phyloP scores from a whole-genome alignment of 139 green algal species.

The Coelastrella sp. region DNA sequence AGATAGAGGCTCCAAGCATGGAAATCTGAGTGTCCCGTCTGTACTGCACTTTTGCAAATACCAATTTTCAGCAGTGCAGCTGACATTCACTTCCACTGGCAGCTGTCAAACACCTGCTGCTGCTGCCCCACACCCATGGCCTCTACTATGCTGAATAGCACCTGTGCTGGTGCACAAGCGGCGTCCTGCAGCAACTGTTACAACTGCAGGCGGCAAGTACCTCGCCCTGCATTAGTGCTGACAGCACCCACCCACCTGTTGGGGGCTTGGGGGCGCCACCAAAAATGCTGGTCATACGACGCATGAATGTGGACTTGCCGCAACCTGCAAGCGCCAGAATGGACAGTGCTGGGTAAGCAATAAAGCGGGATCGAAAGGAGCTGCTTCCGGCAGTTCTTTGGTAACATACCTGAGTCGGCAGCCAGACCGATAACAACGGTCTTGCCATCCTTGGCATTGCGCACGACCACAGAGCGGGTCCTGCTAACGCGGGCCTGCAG shows the following conservation, averaged over 20 bases:
- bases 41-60: too few relatives aligned
- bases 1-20: too few relatives aligned
- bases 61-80: too few relatives aligned
- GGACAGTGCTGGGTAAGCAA: neutral
- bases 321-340: conserved; percentile 77
- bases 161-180: too few relatives aligned
- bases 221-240: neutral
- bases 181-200: too few relatives aligned
- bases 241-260: conserved; percentile 61
- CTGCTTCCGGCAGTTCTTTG: neutral
- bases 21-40: too few relatives aligned
- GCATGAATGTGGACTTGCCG: conserved; percentile 99
- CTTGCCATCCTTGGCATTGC: conserved; percentile 64
- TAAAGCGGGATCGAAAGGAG: neutral
- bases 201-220: too few relatives aligned
- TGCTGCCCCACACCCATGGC: too few relatives aligned
- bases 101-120: too few relatives aligned
- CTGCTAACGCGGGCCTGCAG: conserved; percentile 21
- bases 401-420: conserved; percentile 90
- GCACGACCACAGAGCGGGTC: conserved; percentile 58
- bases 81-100: too few relatives aligned
- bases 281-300: conserved; percentile 98
- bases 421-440: conserved; percentile 97
- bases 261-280: conserved; percentile 93
- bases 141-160: too few relatives aligned